Percentiles rank a stretch among this genome's conserved stretches.
These are phyloP conservation scores for Monosporascus cannonballus DNA, from an alignment of 2,329 filamentous ascomycete genomes.

Conservation along the genomic window DNA sequence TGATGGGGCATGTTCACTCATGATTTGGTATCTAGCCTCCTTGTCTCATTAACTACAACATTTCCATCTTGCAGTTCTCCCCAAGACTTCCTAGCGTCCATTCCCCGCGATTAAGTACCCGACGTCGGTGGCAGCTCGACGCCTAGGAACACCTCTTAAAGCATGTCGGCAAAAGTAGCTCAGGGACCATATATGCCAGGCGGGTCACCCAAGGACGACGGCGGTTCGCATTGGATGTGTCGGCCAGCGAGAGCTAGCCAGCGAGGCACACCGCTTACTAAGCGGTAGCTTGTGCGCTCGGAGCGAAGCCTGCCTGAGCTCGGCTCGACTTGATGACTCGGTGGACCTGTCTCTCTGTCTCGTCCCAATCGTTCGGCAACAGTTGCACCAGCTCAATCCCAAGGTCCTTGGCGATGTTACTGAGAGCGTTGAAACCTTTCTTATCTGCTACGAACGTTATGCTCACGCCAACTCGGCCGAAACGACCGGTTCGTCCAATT, in stretches of 20 bases:
- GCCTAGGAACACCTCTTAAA: background rate
- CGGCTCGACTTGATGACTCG: conserved; percentile 68
- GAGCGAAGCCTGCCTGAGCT: conserved; percentile 49
- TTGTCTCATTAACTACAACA: conserved; percentile 17
- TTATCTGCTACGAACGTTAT: conserved; percentile 91
- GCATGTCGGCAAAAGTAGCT: background rate
- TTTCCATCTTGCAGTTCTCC: conserved; percentile 3
- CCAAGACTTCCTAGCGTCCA: background rate
- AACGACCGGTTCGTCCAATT: conserved; percentile 93
- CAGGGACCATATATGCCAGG: background rate
- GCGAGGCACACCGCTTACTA: conserved; percentile 3
- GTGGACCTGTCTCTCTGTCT: conserved; percentile 77
- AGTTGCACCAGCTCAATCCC: conserved; percentile 75
- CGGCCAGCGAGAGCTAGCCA: background rate
- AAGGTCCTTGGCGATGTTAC: conserved; percentile 75
- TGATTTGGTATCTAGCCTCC: conserved; percentile 15
- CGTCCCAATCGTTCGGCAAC: conserved; percentile 84
- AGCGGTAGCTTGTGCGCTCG: conserved; percentile 19
- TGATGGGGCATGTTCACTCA: conserved; percentile 2
- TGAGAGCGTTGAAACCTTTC: conserved; percentile 72
- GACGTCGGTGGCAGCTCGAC: background rate
- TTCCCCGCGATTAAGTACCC: background rate
- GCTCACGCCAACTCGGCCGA: conserved; percentile 91
- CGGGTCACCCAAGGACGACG: background rate
- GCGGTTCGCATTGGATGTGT: background rate